Conservation (phyloP, 2,329 filamentous ascomycete species). For the Curvularia spicifera region DNA sequence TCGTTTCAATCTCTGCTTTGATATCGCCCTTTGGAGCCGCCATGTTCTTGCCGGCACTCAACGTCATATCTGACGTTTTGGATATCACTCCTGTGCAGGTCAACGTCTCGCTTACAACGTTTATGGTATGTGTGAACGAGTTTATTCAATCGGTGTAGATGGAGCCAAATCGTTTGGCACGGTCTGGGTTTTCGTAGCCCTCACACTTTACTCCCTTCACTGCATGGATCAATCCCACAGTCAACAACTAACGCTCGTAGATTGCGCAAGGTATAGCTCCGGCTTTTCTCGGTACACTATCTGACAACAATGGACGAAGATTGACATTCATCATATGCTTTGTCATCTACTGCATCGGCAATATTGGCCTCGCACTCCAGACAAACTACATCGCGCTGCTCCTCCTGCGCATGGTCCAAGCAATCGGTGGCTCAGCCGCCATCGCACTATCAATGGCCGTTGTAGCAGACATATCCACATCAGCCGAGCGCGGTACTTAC, state of each 20-base stretch:
- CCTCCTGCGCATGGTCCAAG: constrained; percentile 47
- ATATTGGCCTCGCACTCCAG: constrained; percentile 48
- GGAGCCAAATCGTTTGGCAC: background rate
- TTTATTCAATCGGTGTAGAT: background rate
- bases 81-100: constrained; percentile 53
- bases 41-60: constrained; percentile 49
- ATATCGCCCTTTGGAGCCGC: constrained; percentile 58
- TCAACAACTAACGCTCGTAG: constrained; percentile 23
- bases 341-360: constrained; percentile 47
- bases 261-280: constrained; percentile 60
- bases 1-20: constrained; percentile 54
- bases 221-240: background rate
- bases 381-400: constrained; percentile 47
- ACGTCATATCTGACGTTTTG: constrained; percentile 46
- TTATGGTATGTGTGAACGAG: constrained; percentile 45
- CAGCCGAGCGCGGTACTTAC: constrained; percentile 73
- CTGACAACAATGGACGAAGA: constrained; percentile 59
- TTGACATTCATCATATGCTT: constrained; percentile 58
- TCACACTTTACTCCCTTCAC: background rate
- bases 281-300: constrained; percentile 59
- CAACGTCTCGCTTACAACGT: constrained; percentile 60
- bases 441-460: constrained; percentile 70
- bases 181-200: background rate
- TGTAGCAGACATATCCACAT: constrained; percentile 73
- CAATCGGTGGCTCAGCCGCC: constrained; percentile 50